Percentiles rank a stretch among this genome's conserved stretches.
Evolutionary conservation across 2,329 filamentous ascomycete species (phyloP).

Genomic region (Penicillium glabrum): DNA sequence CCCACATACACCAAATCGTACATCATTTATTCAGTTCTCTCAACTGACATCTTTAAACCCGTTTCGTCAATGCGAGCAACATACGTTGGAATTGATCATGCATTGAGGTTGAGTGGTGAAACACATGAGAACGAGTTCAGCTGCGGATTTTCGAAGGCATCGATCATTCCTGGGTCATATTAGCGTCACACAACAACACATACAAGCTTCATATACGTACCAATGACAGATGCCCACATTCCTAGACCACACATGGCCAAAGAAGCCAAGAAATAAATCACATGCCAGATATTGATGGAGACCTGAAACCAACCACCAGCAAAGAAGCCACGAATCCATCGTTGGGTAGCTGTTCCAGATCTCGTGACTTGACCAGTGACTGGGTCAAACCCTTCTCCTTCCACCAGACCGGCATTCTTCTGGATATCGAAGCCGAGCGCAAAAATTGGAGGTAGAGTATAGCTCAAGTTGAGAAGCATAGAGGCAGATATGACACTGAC

Average conservation of each 20-base stretch:
- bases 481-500: constrained; percentile 44
- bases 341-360: constrained; percentile 5
- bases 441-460: constrained; percentile 46
- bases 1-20: background rate
- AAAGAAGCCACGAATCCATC: constrained; percentile 24
- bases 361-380: constrained; percentile 19
- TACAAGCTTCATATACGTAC: constrained; percentile 5
- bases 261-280: constrained; percentile 25
- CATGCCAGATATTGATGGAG: constrained; percentile 27
- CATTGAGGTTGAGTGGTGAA: constrained; percentile 27
- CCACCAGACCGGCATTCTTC: constrained; percentile 25
- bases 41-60: background rate
- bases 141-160: constrained; percentile 28
- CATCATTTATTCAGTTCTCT: background rate
- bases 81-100: background rate
- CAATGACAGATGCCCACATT: constrained; percentile 26
- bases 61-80: background rate
- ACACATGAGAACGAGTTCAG: constrained; percentile 32
- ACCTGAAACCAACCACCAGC: constrained; percentile 21
- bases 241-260: constrained; percentile 27
- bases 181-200: background rate
- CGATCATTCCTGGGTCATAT: constrained; percentile 20
- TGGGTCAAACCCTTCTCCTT: constrained; percentile 26
- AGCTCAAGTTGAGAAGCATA: constrained; percentile 49
- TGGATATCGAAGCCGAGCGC: constrained; percentile 28